Evolutionary conservation across 164 flowering plant species (phyloP).

Genomic region (Cinnamomum chago): DNA sequence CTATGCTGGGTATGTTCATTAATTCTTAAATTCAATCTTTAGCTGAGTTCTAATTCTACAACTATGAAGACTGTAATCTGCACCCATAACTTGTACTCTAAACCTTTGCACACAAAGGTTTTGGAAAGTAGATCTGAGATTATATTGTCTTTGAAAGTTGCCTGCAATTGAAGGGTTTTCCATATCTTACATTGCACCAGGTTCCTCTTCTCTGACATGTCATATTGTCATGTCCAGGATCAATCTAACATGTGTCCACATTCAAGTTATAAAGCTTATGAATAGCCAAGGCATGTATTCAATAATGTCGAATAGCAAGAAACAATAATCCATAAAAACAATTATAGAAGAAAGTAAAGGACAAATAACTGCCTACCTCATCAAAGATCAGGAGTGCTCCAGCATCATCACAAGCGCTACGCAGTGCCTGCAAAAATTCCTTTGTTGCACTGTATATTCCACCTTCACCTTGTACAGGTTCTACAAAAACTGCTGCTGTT

Average conservation of each 20-base stretch:
- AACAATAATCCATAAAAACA: not conserved
- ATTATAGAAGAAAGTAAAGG: not conserved
- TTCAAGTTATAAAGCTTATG: not conserved
- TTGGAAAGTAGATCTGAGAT: no score
- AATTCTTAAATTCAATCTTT: no score
- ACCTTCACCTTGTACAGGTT: slow-evolving; percentile 97
- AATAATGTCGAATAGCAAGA: not conserved
- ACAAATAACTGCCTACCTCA: slow-evolving; percentile 51
- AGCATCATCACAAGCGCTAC: slow-evolving; percentile 72
- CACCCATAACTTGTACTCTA: no score
- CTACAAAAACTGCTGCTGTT: slow-evolving; percentile 90
- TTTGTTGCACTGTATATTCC: slow-evolving; percentile 79
- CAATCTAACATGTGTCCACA: not conserved
- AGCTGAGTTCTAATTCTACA: no score
- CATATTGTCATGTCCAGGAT: no score
- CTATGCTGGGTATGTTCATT: no score
- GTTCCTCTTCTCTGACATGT: no score
- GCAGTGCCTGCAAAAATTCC: slow-evolving; percentile 65
- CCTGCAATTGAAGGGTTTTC: no score
- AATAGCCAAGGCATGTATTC: not conserved
- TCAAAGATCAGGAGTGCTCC: slow-evolving; percentile 86
- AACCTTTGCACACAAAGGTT: no score
- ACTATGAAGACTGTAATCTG: no score
- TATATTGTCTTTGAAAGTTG: no score
- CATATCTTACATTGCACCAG: no score